Percentiles rank a stretch among this genome's conserved stretches.
These are phyloP conservation scores for Bacterosira constricta DNA, from an alignment of 108 stramenopile species.

Conservation along the genomic window DNA sequence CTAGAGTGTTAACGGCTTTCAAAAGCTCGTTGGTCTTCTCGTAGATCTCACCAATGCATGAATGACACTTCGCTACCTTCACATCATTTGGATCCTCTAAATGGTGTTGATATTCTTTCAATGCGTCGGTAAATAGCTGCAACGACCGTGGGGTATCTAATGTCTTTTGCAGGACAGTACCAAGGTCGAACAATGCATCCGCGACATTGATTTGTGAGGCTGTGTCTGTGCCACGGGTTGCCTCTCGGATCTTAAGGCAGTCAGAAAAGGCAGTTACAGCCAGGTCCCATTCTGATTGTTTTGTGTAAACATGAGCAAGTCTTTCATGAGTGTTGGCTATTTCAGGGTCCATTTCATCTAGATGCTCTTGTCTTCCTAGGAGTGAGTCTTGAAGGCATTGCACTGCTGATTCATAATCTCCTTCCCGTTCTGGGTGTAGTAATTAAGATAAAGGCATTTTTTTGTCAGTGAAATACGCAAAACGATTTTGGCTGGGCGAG, in stretches of 20 bases:
- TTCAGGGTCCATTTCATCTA: constrained; percentile 20
- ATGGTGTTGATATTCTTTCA: constrained; percentile 44
- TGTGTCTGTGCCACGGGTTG: constrained; percentile 17
- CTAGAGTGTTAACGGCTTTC: constrained; percentile 26
- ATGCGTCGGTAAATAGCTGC: constrained; percentile 42
- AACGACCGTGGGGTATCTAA: constrained; percentile 34
- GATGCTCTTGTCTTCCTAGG: constrained; percentile 23
- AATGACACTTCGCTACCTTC: constrained; percentile 42
- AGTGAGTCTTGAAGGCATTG: constrained; percentile 40
- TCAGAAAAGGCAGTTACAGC: constrained; percentile 41
- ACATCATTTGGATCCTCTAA: constrained; percentile 33
- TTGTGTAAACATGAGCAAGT: constrained; percentile 38
- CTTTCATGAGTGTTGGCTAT: constrained; percentile 29
- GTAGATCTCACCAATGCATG: constrained; percentile 31
- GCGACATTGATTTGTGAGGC: constrained; percentile 39
- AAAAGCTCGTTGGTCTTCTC: constrained; percentile 39
- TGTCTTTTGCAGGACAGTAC: constrained; percentile 30
- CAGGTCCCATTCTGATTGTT: constrained; percentile 31
- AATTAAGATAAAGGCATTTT: not conserved
- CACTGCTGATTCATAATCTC: constrained; percentile 31
- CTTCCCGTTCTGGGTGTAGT: constrained; percentile 9
- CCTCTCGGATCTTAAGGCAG: constrained; percentile 32
- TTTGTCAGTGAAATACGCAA: not conserved
- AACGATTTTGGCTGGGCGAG: not conserved
- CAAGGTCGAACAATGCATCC: constrained; percentile 45